Conservation (phyloP, 306 rosid species). For the Citrullus mucosospermus region DNA sequence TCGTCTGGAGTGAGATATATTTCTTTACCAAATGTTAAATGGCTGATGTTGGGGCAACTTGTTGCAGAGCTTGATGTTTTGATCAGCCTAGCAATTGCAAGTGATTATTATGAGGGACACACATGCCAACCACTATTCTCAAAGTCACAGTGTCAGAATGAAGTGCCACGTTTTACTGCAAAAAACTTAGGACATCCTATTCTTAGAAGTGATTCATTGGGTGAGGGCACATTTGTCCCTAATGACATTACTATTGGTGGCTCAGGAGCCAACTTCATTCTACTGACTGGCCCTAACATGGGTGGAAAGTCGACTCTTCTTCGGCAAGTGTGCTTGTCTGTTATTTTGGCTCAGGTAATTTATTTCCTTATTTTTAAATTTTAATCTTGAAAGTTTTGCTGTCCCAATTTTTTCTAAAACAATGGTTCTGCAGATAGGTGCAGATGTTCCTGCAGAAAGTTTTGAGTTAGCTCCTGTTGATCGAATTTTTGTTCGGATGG, state of each 20-base stretch:
- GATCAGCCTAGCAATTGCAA: conserved; percentile 73
- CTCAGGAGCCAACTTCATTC: conserved; percentile 55
- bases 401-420: not conserved
- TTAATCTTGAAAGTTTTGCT: not conserved
- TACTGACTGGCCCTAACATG: conserved; percentile 97
- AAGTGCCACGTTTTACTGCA: conserved; percentile 54
- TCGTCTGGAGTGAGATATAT: not conserved
- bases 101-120: conserved; percentile 77
- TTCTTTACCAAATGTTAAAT: not conserved
- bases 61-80: conserved; percentile 86
- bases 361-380: conserved; percentile 3
- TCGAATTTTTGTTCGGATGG: conserved; percentile 89
- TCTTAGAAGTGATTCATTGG: conserved; percentile 75
- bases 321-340: conserved; percentile 95
- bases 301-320: conserved; percentile 98
- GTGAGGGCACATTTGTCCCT: conserved; percentile 72
- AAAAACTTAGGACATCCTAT: conserved; percentile 81
- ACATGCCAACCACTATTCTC: conserved; percentile 56
- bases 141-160: conserved; percentile 30
- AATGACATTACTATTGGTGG: conserved; percentile 74
- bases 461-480: conserved; percentile 81
- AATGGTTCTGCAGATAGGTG: conserved; percentile 57
- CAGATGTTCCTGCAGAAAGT: conserved; percentile 87
- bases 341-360: conserved; percentile 80
- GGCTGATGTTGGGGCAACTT: conserved; percentile 24